Conservation (phyloP, 768 basidiomycete species). For the Leccinum sublutescens region DNA sequence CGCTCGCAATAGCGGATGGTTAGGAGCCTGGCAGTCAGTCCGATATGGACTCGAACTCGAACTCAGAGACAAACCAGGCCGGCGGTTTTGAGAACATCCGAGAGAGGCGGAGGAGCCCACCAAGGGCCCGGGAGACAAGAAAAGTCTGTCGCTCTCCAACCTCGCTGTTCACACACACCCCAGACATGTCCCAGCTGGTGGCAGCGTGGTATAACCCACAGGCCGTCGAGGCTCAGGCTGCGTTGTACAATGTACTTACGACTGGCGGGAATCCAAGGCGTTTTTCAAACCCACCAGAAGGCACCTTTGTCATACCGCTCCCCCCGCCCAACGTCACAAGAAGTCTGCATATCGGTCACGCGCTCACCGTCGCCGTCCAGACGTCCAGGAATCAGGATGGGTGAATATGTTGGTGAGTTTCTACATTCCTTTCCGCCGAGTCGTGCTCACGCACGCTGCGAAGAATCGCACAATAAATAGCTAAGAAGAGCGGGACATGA, state of each 20-base stretch:
- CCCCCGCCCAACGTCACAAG: conserved; percentile 99
- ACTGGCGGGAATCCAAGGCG: too few relatives aligned
- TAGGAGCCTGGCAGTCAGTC: too few relatives aligned
- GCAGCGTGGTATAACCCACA: conserved; percentile 90
- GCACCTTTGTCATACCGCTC: conserved; percentile 78
- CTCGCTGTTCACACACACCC: not conserved
- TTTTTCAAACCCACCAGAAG: conserved; percentile 52
- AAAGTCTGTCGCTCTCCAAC: too few relatives aligned
- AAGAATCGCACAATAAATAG: too few relatives aligned
- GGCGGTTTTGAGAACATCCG: too few relatives aligned
- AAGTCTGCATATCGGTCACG: conserved; percentile 92
- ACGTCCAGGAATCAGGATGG: conserved; percentile 44
- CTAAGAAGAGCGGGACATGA: too few relatives aligned
- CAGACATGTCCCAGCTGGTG: conserved; percentile 88
- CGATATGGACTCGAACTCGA: too few relatives aligned
- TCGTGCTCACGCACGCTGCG: too few relatives aligned
- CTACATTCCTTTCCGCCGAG: not conserved
- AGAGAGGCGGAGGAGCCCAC: too few relatives aligned
- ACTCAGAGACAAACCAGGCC: too few relatives aligned
- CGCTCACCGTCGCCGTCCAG: conserved; percentile 86
- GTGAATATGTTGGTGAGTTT: conserved; percentile 76
- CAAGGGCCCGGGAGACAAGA: too few relatives aligned
- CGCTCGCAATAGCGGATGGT: too few relatives aligned
- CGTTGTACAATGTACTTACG: conserved; percentile 62
- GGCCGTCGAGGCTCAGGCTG: conserved; percentile 70